These are phyloP conservation scores for Glaciozyma antarctica DNA, from an alignment of 768 basidiomycete genomes.

Conservation along the genomic window DNA sequence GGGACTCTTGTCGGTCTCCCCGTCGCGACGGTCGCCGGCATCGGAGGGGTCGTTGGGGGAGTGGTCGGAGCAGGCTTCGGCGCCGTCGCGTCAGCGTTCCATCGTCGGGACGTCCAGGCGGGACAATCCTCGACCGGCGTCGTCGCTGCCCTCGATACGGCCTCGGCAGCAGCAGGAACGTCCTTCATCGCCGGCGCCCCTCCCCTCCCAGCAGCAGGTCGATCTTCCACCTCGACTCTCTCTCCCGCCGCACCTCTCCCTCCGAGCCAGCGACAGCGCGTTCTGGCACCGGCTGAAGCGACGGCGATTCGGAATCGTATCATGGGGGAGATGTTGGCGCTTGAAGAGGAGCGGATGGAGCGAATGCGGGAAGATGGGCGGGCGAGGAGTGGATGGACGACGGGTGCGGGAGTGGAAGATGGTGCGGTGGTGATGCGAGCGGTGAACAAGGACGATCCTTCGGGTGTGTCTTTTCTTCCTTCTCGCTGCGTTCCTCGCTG, in stretches of 20 bases:
- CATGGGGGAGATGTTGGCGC: slow-evolving; percentile 94
- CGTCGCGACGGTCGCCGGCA: slow-evolving; percentile 30
- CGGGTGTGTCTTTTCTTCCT: slow-evolving; percentile 43
- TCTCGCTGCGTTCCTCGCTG: too few relatives aligned
- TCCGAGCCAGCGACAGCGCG: slow-evolving; percentile 23
- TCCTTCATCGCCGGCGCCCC: slow-evolving; percentile 27
- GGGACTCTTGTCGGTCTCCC: slow-evolving; percentile 33
- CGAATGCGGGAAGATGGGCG: slow-evolving; percentile 40
- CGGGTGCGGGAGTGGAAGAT: slow-evolving; percentile 43
- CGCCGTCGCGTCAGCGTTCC: slow-evolving; percentile 45
- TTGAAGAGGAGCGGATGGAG: slow-evolving; percentile 94
- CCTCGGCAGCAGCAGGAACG: slow-evolving; percentile 26
- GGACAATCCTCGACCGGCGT: slow-evolving; percentile 27
- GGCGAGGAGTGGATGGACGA: slow-evolving; percentile 17
- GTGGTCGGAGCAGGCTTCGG: slow-evolving; percentile 26
- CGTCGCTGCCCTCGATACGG: slow-evolving; percentile 23
- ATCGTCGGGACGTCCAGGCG: slow-evolving; percentile 35
- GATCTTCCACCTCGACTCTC: neutral
- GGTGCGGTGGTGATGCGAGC: slow-evolving; percentile 88
- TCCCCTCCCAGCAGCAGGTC: slow-evolving; percentile 14
- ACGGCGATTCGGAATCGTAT: slow-evolving; percentile 85
- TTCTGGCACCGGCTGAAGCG: slow-evolving; percentile 69
- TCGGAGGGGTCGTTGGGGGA: slow-evolving; percentile 29
- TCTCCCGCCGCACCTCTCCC: slow-evolving; percentile 4
- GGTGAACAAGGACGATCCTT: slow-evolving; percentile 88